Conservation (phyloP, 2,329 filamentous ascomycete genomes). For the Graphiopsis chlorocephala region DNA sequence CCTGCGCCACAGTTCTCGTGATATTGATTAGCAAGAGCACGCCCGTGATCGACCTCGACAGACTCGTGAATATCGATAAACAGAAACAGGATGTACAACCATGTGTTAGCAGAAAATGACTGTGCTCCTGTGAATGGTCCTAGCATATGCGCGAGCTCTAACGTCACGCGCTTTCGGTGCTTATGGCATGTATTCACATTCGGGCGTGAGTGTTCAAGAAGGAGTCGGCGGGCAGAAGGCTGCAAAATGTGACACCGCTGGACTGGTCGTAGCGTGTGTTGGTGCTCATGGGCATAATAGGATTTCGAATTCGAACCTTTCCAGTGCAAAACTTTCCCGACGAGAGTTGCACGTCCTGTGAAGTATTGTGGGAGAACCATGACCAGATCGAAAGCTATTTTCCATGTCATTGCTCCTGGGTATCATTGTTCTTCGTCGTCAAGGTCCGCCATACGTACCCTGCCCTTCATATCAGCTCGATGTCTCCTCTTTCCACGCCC, state of each 20-base stretch:
- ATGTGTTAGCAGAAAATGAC: neutral
- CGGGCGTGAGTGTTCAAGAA: neutral
- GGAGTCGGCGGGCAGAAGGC: neutral
- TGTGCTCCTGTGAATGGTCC: neutral
- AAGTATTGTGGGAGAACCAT: neutral
- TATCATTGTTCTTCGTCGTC: slow-evolving; percentile 11
- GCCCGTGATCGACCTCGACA: neutral
- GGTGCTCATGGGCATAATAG: neutral
- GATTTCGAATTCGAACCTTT: neutral
- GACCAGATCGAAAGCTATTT: neutral
- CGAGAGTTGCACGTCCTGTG: neutral
- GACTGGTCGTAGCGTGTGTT: neutral
- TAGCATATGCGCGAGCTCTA: neutral
- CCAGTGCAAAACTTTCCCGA: neutral
- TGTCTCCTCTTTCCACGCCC: slow-evolving; percentile 71
- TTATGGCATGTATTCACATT: neutral
- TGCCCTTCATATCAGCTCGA: slow-evolving; percentile 53
- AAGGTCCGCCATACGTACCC: neutral
- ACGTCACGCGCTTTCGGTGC: neutral
- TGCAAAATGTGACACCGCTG: neutral
- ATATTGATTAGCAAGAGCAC: neutral
- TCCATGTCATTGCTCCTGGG: slow-evolving; percentile 7
- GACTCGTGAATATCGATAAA: neutral
- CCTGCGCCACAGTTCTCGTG: neutral
- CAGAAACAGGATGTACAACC: neutral